A percentile compares a stretch with the other conserved stretches of the same genome.
Evolutionary conservation across 257 asterid genomes (phyloP).

Genomic region (Scutellaria minor): DNA sequence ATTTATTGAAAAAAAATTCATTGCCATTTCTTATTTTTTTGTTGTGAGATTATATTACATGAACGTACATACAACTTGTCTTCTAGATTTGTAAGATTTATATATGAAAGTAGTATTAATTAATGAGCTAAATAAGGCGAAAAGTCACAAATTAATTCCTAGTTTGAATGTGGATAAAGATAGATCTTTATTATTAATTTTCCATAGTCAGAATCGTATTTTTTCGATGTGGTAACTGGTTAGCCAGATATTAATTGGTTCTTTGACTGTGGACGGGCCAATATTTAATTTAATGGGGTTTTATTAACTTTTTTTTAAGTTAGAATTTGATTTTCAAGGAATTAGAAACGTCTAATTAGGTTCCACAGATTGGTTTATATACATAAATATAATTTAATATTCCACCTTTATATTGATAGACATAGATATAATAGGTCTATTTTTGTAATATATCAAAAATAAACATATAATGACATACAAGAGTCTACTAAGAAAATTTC

Average conservation of each 20-base stretch:
- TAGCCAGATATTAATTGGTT: conserved; percentile 15
- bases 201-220: conserved; percentile 13
- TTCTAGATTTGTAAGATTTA: background rate
- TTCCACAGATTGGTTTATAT: too few species aligned
- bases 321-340: conserved; percentile 1
- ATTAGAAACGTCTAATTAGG: background rate
- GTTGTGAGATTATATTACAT: background rate
- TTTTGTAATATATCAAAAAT: too few species aligned
- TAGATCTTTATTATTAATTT: background rate
- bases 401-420: too few species aligned
- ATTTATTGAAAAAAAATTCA: background rate
- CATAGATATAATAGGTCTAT: too few species aligned
- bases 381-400: too few species aligned
- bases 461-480: too few species aligned
- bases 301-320: background rate
- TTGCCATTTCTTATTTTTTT: conserved; percentile 37
- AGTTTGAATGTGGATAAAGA: conserved; percentile 25
- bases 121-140: conserved; percentile 20
- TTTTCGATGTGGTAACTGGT: conserved; percentile 10
- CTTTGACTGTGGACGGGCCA: background rate
- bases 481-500: too few species aligned
- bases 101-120: conserved; percentile 19
- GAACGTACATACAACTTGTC: background rate
- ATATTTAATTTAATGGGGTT: background rate
- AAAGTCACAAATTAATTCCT: conserved; percentile 24